Evolutionary conservation across 2,329 filamentous ascomycete genomes (phyloP), one percentile per base, ranked within the genome.

Genomic region (Apiospora rasikravindrae): DNA sequence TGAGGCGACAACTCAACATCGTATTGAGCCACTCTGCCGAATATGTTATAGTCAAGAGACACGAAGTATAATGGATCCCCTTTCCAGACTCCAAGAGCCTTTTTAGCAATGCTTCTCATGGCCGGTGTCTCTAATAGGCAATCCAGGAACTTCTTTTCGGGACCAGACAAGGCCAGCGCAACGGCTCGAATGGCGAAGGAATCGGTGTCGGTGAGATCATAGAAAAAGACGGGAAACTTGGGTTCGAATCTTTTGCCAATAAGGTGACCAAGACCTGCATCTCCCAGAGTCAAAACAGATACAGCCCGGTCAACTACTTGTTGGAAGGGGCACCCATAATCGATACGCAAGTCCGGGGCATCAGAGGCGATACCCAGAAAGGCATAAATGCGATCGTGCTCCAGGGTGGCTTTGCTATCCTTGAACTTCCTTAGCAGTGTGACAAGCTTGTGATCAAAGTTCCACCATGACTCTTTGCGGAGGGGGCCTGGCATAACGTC

Each of bases 401-500:
- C 24, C 2, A 37, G 16, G 6, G 16, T 68, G 42, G 67, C 67
- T 1, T 68, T 1, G 24, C 42, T 68, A 2, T 24, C 40, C 2
- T n/a, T n/a, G n/a, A 68, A 68, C 1, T 68, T 68, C 5, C 4
- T 11, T 0, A 68, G 42, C 10, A 68, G 4, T 2, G 42, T 68
- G 0, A 29, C 13, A 1, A 68, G 7, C n/a, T 13, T 6, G 7
- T 42, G 24, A 7, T 68, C 24, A 0, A 1, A 14, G 8, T 49
- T 68, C 67, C 67, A 68, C 67, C 67, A 68, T 2, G 67, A 68
- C 4, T 45, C 24, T 10, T 49, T 8, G 1, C 67, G 42, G 2
- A 49, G 29, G 10, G 67, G 67, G 16, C 67, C 67, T 7, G 67
- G 67, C 67, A 68, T 68, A 5, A 68, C 44, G 0, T 68, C 67